A percentile compares a stretch with the other conserved stretches of the same genome.
These are phyloP conservation scores for Scorias spongiosa DNA, from an alignment of 2,329 filamentous ascomycete species.

Conservation along the genomic window DNA sequence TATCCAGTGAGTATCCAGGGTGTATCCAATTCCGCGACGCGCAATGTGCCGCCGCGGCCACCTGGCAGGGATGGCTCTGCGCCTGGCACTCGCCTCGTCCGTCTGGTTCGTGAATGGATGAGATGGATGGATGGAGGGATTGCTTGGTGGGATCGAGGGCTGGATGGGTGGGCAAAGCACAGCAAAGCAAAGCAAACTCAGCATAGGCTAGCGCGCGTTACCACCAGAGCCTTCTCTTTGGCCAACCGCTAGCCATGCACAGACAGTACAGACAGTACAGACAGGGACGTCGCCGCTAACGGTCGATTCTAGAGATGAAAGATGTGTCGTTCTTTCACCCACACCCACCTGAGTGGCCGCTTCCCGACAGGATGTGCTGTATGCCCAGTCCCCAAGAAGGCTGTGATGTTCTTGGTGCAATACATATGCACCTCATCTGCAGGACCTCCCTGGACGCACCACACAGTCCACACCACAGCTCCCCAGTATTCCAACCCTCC, in stretches of 20 bases:
- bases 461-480: too few relatives aligned
- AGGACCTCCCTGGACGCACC: too few relatives aligned
- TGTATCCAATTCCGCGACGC: background rate
- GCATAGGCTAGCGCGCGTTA: constrained; percentile 5
- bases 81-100: too few relatives aligned
- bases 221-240: constrained; percentile 7
- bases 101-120: background rate
- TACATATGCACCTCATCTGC: background rate
- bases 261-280: constrained; percentile 9
- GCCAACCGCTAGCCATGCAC: constrained; percentile 8
- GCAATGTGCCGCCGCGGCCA: background rate
- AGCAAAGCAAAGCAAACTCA: too few relatives aligned
- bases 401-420: background rate
- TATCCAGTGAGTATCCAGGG: too few relatives aligned
- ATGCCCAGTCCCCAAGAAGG: background rate
- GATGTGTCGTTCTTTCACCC: constrained; percentile 9
- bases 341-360: constrained; percentile 4
- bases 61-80: background rate
- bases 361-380: background rate
- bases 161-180: too few relatives aligned
- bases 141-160: too few relatives aligned
- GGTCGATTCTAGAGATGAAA: constrained; percentile 6
- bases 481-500: background rate
- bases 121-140: background rate
- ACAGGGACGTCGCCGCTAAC: constrained; percentile 10